Evolutionary conservation across 768 basidiomycete species (phyloP).

Genomic region (Naematelia aurantialba): DNA sequence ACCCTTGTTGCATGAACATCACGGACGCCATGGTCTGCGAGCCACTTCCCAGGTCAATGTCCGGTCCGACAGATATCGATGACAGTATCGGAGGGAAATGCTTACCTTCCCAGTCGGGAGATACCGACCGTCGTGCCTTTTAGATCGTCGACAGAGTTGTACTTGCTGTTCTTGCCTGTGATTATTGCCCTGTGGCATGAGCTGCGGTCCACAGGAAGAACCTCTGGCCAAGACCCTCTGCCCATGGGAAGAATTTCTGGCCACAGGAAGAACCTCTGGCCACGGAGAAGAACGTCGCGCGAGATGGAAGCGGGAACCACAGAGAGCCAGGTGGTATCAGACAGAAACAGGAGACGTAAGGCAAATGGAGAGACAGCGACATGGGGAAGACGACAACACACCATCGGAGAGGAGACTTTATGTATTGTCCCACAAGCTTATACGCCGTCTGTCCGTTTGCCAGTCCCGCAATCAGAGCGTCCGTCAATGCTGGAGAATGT

Average conservation of each 20-base stretch:
- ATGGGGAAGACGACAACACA: constrained; percentile 39
- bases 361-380: background rate
- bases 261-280: too few relatives aligned
- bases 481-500: constrained; percentile 76
- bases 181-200: constrained; percentile 72
- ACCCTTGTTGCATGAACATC: constrained; percentile 83
- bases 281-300: too few relatives aligned
- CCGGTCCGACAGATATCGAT: background rate
- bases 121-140: constrained; percentile 82
- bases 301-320: too few relatives aligned
- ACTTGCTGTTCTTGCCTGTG: constrained; percentile 70
- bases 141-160: constrained; percentile 68
- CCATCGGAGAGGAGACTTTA: constrained; percentile 85
- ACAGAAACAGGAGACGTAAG: background rate
- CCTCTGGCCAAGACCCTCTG: background rate
- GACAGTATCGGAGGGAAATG: background rate
- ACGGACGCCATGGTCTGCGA: constrained; percentile 82
- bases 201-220: background rate
- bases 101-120: constrained; percentile 76
- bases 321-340: too few relatives aligned
- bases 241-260: too few relatives aligned
- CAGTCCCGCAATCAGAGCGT: constrained; percentile 84
- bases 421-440: constrained; percentile 88
- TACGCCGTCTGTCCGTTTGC: constrained; percentile 84
- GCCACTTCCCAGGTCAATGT: constrained; percentile 10